These are phyloP conservation scores for Diutina pseudorugosa DNA, from an alignment of 1,139 yeast species.

Conservation along the genomic window DNA sequence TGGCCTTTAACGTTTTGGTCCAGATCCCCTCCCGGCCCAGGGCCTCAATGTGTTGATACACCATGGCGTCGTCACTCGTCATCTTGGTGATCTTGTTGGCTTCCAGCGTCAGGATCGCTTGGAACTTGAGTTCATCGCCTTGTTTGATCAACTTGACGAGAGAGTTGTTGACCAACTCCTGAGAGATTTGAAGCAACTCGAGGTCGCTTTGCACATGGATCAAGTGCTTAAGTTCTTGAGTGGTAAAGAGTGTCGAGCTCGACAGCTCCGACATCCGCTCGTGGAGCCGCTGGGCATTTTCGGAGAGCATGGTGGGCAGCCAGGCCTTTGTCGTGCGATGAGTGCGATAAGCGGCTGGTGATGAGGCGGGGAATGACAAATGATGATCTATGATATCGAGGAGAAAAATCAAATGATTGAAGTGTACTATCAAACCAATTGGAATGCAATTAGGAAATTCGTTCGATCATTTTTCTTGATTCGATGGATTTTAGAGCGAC, in stretches of 20 bases:
- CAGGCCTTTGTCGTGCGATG: neutral
- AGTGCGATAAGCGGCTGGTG: neutral
- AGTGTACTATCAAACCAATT: too few relatives aligned
- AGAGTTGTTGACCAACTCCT: conserved; percentile 52
- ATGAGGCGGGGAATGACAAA: neutral
- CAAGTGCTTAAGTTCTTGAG: conserved; percentile 43
- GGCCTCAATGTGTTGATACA: conserved; percentile 83
- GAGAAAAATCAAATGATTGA: too few relatives aligned
- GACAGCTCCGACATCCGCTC: conserved; percentile 42
- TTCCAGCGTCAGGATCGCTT: conserved; percentile 54
- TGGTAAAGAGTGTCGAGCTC: conserved; percentile 37
- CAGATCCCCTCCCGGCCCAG: conserved; percentile 93
- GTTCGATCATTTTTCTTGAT: too few relatives aligned
- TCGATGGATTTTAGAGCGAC: too few relatives aligned
- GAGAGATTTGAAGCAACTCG: conserved; percentile 49
- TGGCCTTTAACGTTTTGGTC: conserved; percentile 88
- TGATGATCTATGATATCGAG: too few relatives aligned
- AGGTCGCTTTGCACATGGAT: conserved; percentile 20
- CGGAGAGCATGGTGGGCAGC: conserved; percentile 9
- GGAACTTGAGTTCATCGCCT: conserved; percentile 58
- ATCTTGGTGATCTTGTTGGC: conserved; percentile 63
- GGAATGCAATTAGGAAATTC: too few relatives aligned
- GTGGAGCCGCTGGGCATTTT: conserved; percentile 45
- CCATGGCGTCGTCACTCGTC: conserved; percentile 83
- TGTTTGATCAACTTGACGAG: conserved; percentile 56